Evolutionary conservation across 805 yeast species (phyloP), one percentile per base, ranked within the genome.

Genomic region (Tetrapisispora namnaoensis): DNA sequence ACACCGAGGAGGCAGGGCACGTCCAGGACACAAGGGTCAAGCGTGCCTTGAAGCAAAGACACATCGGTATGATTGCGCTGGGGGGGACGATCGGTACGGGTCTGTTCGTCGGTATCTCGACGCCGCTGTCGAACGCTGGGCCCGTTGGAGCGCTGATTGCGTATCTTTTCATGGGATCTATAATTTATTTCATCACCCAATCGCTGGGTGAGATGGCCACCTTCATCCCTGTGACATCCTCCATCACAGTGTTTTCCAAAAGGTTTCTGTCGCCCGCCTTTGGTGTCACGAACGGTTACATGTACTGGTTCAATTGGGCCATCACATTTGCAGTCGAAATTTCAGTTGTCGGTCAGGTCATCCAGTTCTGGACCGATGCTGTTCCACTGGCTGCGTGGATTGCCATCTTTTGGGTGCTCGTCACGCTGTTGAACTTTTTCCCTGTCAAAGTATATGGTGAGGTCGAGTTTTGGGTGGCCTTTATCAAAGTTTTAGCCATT

Each of bases 31-130:
- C 68, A 20, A 73, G 76, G 55, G 80, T 77, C 47, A 75, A 75
- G 55, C 70, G 86, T 62, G 75, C 72, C 35, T 69, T 82, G 52
- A 79, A 79, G 56, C 76, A 82, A 21, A 70, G 87, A 58, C 86
- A 80, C 54, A 76, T 82, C 36, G 74, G 83, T 30, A 80, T 82
- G 86, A 78, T 82, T 58, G 85, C 86, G 43, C 69, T 82, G 24
- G 88, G 87, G 51, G 87, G 87, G 51, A 79, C 86, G 36, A 82
- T 82, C 54, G 87, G 86, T 56, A 81, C 86, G 0, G 86, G 86
- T 60, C 69, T 81, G 42, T 80, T 82, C 65, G 76, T 82, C 42
- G 79, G 83, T 55, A 78, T 82, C 45, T 72, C 80, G n/a, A 60
- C 71, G 13, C 78, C 83, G 1, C 63, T 82, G 37, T 57, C 70